Base-by-base conservation (phyloP, 768 basidiomycete species). In the Panaeolus cyanescens region DNA sequence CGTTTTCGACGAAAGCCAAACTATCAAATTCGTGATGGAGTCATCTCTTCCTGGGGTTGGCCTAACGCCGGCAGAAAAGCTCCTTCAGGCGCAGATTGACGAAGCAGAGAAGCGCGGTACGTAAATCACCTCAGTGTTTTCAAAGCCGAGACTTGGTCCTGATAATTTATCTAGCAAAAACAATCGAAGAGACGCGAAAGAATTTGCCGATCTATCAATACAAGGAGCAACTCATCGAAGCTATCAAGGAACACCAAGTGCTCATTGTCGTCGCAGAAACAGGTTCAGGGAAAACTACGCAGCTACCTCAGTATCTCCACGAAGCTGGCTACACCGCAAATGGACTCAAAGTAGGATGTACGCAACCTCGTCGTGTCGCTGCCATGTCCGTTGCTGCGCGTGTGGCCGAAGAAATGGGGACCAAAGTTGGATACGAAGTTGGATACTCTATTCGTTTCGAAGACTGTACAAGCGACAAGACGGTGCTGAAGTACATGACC, bases 361-460 rank as follows among this genome's bases (percentile, higher is more conserved):
- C 97, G 0, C 97, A 99, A 74, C 97, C 97, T 32, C 92, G 97
- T 68, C 93, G 97, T 62, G 97, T 99, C 19, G 97, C 97, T 5
- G 97, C 97, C 34, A 99, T 99, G 97, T 95, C 93, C 42, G 97
- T 99, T 56, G 97, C 97, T 4, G 95, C 96, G 15, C 96, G 97
- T 78, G 97, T 99, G 15, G 96, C 97, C 0, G 97, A 99, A 63
- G 97, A 99, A 77, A 95, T 99, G 90, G 97, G 96, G 7, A 92
- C 89, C 3, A 92, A 98, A 74, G 89, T 99, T 37, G 97, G 97
- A 9, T 93, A 96, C 67, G 96, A 99, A 77, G 97, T 99, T 55
- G 97, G 97, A n/a, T 99, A 99, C 75, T 96, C 96, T 32, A 99
- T 99, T 67, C 93, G 97, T 32, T 99, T 99, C 77, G 97, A 99